Base-by-base conservation (phyloP, 257 asterid genomes). In the Solanum bukasovii region DNA sequence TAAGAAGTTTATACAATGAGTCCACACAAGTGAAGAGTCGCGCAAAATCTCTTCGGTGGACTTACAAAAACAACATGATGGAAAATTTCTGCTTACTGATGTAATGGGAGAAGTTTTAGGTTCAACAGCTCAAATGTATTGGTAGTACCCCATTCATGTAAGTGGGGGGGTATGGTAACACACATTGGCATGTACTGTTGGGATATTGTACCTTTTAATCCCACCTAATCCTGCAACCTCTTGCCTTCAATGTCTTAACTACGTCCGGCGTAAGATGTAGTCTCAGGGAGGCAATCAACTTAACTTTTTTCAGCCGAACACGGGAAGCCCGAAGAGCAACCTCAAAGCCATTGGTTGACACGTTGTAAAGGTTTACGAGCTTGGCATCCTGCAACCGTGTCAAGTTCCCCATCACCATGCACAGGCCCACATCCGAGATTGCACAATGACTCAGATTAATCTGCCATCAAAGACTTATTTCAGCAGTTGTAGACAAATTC, bases 191-290 rank as follows among this genome's bases (percentile, higher is more conserved):
- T 79, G 59, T 42, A 79, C 35, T 42, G 16, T 13, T 37, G 83
- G 52, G 52, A 74, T 46, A 46, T 29, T 49, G 29, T 21, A 20
- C 85, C 70, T 31, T 91, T 31, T 91, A 91, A 88, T 94, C 98
- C 98, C 98, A 95, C 88, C 97, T 90, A 86, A 95, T 92, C 94
- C 90, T 92, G 92, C 98, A 95, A 84, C 95, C 97, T 67, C 87
- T 91, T 33, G 91, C 88, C 87, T 85, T 87, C 44, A 95, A 93
- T 65, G 90, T 90, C 72, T 88, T 84, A 10, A 95, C 49, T n/a
- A 92, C 84, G 77, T 94, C 92, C 4, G 89, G 49, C n/a, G 97
- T 90, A 75, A 95, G 91, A n/a, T 44, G 86, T 14, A 42, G 89
- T 86, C 93, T 90, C 31, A 93, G 88, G 46, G 90, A 78, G 10